Base-by-base conservation (phyloP, 345 rosid genomes). In the Reutealis trisperma region DNA sequence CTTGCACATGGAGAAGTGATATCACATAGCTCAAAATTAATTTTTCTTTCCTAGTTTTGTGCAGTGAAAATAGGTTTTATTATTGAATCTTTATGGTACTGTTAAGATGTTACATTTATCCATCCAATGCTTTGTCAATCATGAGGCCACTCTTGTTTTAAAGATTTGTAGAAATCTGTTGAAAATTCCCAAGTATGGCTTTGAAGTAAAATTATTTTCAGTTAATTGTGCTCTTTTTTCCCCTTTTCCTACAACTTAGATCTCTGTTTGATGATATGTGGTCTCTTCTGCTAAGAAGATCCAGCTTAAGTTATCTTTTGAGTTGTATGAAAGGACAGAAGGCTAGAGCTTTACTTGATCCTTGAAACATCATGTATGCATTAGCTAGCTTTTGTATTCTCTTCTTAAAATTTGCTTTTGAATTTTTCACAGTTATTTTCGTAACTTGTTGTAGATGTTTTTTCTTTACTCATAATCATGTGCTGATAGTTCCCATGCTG, bases 401-500 rank as follows among this genome's bases (percentile, higher is more conserved):
- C 0, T 42, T n/a, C 21, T 51, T 72, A 27, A 47, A 5, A 27
- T 63, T 63, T 61, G 21, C 45, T 62, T 63, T 24, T 63, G n/a
- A 32, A 62, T 37, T 22, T 61, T 44, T 37, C 24, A 27, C 30
- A 44, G 24, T 68, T 63, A 19, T 54, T 18, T 59, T 30, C 30
- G 6, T 45, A 22, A 59, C 25, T 74, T 16, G 27, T 65, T 68
- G 16, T 11, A n/a, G 27, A 18, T 18, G 25, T 70, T 51, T 22
- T 21, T 59, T 77, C 15, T 32, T 75, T 10, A 7, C 47, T 21
- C 24, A 25, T 55, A 55, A 19, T 71, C 15, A 5, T 22, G 41
- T 34, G 14, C 74, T 60, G 27, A 59, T 61, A 45, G 57, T 63
- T 74, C 49, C 47, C 25, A 27, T 76, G 78, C 66, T 75, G 58